These are phyloP conservation scores for Cucumis hystrix DNA, from an alignment of 306 rosid species.

Conservation along the genomic window DNA sequence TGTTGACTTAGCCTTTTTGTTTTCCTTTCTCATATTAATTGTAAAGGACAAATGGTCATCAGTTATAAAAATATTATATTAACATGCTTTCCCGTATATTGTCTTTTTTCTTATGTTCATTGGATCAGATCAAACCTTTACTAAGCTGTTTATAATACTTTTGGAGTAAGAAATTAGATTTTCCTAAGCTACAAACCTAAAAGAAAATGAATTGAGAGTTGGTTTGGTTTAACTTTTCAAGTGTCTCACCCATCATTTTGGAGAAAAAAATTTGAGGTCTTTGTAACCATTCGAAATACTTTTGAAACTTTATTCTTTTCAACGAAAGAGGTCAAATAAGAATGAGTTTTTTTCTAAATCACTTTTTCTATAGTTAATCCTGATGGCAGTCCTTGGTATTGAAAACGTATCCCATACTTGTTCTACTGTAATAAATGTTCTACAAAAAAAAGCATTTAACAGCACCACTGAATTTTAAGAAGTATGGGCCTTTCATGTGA, in stretches of 20 bases:
- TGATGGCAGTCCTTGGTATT: not conserved
- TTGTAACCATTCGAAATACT: too few species aligned
- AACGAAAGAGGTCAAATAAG: too few species aligned
- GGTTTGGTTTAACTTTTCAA: too few species aligned
- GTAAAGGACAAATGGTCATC: not conserved
- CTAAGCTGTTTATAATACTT: not conserved
- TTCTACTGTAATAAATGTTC: not conserved
- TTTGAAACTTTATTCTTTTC: too few species aligned
- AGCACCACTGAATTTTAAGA: not conserved
- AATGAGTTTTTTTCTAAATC: too few species aligned
- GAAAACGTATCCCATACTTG: not conserved
- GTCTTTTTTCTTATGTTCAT: not conserved
- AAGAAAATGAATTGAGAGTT: not conserved
- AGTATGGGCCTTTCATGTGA: not conserved
- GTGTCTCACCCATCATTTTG: too few species aligned
- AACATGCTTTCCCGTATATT: not conserved
- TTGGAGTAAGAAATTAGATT: not conserved
- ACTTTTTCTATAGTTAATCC: too few species aligned
- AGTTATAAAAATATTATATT: slow-evolving; percentile 1
- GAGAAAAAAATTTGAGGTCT: too few species aligned
- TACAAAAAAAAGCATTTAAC: too few species aligned
- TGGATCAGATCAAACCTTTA: not conserved
- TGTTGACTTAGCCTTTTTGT: not conserved
- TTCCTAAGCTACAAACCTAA: not conserved
- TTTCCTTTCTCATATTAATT: not conserved